Conservation (phyloP, 2,329 filamentous ascomycete species). For the Remersonia thermophila region DNA sequence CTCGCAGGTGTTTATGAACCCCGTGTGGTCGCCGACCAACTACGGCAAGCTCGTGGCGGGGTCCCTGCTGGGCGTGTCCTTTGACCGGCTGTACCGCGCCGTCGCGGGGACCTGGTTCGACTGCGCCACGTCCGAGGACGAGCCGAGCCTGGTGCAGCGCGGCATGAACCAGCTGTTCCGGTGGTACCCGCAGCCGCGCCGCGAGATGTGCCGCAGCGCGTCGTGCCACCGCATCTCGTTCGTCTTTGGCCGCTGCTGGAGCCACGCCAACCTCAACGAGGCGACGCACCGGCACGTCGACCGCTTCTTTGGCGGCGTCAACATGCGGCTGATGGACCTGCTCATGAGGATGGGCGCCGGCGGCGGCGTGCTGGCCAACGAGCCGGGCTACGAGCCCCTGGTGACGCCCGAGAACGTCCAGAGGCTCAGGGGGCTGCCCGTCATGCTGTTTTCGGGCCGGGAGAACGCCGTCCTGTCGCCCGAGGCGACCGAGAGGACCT, state of each 20-base stretch:
- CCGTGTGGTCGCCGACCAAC: conserved; percentile 44
- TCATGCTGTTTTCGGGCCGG: conserved; percentile 42
- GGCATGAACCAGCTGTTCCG: conserved; percentile 43
- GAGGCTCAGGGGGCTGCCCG: conserved; percentile 38
- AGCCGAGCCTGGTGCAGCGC: conserved; percentile 36
- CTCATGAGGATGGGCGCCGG: conserved; percentile 43
- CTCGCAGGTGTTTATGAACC: conserved; percentile 53
- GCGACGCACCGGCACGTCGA: conserved; percentile 51
- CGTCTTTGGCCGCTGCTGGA: conserved; percentile 53
- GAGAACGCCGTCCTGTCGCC: conserved; percentile 46
- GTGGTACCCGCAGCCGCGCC: conserved; percentile 40
- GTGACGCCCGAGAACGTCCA: conserved; percentile 37
- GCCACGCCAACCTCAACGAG: conserved; percentile 52
- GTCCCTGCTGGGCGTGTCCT: conserved; percentile 26
- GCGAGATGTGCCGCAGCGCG: conserved; percentile 49
- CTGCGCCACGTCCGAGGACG: conserved; percentile 34
- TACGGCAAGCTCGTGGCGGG: conserved; percentile 40
- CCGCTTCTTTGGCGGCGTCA: conserved; percentile 49
- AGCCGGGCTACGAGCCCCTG: conserved; percentile 33
- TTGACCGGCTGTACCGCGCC: conserved; percentile 36
- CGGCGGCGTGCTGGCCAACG: conserved; percentile 41
- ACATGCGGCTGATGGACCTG: conserved; percentile 43
- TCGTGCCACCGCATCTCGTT: conserved; percentile 48
- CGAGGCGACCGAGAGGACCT: conserved; percentile 40
- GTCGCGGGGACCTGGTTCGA: conserved; percentile 43